These are phyloP conservation scores for Chytriomyces confervae DNA, from an alignment of 192 early-diverging fungal species.

Conservation along the genomic window DNA sequence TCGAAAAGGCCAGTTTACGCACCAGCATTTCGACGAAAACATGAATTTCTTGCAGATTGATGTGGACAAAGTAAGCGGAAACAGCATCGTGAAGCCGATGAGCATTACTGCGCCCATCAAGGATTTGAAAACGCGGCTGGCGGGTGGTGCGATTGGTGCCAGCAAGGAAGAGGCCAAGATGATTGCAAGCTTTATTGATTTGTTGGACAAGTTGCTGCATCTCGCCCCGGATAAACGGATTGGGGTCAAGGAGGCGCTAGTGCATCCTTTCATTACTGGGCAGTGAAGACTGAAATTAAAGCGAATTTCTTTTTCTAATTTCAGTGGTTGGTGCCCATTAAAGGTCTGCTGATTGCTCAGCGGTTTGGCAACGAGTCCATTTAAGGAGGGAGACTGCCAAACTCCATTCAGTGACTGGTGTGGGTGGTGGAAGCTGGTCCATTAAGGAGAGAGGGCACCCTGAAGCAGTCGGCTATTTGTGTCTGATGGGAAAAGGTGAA, in stretches of 20 bases:
- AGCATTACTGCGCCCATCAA: slow-evolving; percentile 61
- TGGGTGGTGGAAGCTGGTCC: too few relatives aligned
- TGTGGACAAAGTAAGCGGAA: slow-evolving; percentile 64
- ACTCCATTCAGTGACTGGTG: too few relatives aligned
- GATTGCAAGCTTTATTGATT: slow-evolving; percentile 74
- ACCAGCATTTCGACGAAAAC: slow-evolving; percentile 87
- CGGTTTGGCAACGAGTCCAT: too few relatives aligned
- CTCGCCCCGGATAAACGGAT: slow-evolving; percentile 90
- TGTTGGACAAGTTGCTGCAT: slow-evolving; percentile 83
- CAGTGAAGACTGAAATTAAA: not conserved
- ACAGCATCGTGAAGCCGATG: slow-evolving; percentile 72
- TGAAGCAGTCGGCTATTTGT: too few relatives aligned
- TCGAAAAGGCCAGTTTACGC: slow-evolving; percentile 79
- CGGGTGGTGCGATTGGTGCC: slow-evolving; percentile 48
- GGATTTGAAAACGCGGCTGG: slow-evolving; percentile 75
- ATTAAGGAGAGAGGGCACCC: too few relatives aligned
- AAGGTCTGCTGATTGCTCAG: too few relatives aligned
- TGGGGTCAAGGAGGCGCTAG: slow-evolving; percentile 82
- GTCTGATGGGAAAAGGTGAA: too few relatives aligned
- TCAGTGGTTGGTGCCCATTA: too few relatives aligned
- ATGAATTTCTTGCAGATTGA: slow-evolving; percentile 66
- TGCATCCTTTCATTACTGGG: slow-evolving; percentile 75
- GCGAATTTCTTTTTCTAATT: too few relatives aligned
- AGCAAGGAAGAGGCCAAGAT: slow-evolving; percentile 67
- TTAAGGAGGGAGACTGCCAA: too few relatives aligned